phyloP scores from a whole-genome alignment of 768 basidiomycete genomes.

The Solioccasus polychromus region DNA sequence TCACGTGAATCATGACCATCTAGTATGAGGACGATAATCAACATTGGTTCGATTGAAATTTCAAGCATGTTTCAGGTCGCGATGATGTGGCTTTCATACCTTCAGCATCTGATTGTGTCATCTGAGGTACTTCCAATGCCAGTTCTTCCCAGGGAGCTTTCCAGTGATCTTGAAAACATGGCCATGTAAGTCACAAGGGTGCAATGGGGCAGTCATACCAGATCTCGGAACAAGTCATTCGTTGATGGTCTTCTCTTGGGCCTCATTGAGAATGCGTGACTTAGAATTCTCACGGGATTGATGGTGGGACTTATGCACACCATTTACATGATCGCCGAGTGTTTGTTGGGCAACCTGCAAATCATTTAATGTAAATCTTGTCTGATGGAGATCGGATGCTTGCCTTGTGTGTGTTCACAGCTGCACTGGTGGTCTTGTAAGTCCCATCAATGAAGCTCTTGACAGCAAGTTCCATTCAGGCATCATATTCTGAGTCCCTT shows the following conservation, averaged over 20 bases:
- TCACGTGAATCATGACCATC: conserved; percentile 8
- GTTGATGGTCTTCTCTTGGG: too few species aligned
- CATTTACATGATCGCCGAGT: too few species aligned
- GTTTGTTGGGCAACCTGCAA: conserved; percentile 3
- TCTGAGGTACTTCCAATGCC: not conserved
- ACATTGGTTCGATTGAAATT: too few species aligned
- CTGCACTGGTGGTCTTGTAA: not conserved
- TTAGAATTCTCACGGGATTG: too few species aligned
- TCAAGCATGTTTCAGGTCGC: too few species aligned
- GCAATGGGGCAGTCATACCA: conserved; percentile 1
- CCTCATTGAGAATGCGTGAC: too few species aligned
- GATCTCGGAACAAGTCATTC: too few species aligned
- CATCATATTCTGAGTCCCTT: not conserved
- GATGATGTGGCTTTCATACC: too few species aligned
- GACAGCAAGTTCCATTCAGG: conserved; percentile 7
- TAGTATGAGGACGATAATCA: not conserved
- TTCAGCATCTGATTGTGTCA: too few species aligned
- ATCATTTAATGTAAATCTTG: not conserved
- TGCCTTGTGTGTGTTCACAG: not conserved
- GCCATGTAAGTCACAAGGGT: not conserved
- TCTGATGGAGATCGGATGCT: not conserved
- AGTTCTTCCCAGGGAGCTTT: not conserved
- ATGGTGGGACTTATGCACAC: too few species aligned
- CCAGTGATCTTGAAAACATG: not conserved
- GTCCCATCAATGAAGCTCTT: not conserved